phyloP scores from a whole-genome alignment of 23 red algal species.

The Gracilaria domingensis region DNA sequence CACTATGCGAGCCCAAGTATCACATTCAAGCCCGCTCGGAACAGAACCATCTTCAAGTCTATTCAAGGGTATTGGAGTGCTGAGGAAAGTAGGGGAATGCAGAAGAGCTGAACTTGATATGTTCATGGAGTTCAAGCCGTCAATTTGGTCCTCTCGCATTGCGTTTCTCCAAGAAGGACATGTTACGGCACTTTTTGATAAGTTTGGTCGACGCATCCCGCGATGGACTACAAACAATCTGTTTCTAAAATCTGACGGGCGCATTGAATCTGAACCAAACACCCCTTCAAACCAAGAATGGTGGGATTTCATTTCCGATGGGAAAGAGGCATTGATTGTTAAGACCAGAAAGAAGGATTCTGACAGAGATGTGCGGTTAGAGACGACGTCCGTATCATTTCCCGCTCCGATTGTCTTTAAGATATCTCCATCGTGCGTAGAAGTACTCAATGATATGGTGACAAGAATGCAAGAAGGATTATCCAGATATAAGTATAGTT shows the following conservation, averaged over 20 bases:
- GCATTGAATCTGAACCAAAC: not conserved
- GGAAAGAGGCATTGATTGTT: slow-evolving; percentile 20
- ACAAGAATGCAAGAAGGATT: slow-evolving; percentile 36
- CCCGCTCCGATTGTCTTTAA: not conserved
- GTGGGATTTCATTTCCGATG: slow-evolving; percentile 25
- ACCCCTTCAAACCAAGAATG: slow-evolving; percentile 2
- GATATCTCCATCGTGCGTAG: slow-evolving; percentile 51
- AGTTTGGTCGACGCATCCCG: not conserved
- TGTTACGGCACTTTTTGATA: slow-evolving; percentile 19
- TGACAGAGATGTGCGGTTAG: not conserved
- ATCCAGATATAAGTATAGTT: not conserved
- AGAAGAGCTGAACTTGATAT: slow-evolving; percentile 35
- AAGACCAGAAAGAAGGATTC: not conserved
- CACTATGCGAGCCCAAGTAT: slow-evolving; percentile 56
- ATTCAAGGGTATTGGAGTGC: slow-evolving; percentile 24
- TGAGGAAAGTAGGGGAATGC: slow-evolving; percentile 40
- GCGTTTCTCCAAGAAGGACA: slow-evolving; percentile 34
- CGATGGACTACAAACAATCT: not conserved
- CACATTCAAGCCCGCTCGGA: slow-evolving; percentile 37
- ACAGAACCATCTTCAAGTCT: slow-evolving; percentile 16
- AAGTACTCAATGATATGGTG: slow-evolving; percentile 52
- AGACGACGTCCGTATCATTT: slow-evolving; percentile 37
- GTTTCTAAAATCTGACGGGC: not conserved
- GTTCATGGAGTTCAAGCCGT: slow-evolving; percentile 20
- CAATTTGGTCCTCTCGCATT: slow-evolving; percentile 44